Conservation (phyloP, 108 stramenopile genomes). For the Cyclotella sp. region DNA sequence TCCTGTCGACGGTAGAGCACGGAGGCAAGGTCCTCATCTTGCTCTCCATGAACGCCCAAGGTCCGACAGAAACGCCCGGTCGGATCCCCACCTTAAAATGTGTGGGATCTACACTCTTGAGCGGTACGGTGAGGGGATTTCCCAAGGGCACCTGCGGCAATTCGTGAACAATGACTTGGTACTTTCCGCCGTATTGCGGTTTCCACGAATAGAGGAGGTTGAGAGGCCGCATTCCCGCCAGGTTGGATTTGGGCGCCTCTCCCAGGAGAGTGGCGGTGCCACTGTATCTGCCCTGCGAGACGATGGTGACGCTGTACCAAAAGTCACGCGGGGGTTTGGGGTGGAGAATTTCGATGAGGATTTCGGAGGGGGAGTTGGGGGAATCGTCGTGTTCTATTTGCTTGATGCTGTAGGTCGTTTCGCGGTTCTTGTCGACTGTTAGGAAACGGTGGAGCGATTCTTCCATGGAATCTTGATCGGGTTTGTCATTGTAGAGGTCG, state of each 20-base stretch:
- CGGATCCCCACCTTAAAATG: not conserved
- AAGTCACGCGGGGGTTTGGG: constrained; percentile 1
- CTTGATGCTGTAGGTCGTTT: not conserved
- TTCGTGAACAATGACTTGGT: constrained; percentile 35
- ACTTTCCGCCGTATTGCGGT: constrained; percentile 23
- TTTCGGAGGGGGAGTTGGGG: constrained; percentile 4
- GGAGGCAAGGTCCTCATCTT: constrained; percentile 20
- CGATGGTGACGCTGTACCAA: constrained; percentile 39
- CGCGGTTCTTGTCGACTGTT: too few relatives aligned
- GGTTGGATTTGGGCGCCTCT: not conserved
- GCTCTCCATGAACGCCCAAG: constrained; percentile 6
- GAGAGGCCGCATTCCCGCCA: not conserved
- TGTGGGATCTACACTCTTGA: not conserved
- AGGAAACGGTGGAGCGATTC: too few relatives aligned
- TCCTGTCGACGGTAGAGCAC: constrained; percentile 17
- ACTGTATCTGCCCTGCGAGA: constrained; percentile 13
- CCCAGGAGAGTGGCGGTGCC: constrained; percentile 31
- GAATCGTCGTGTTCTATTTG: constrained; percentile 1
- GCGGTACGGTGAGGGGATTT: constrained; percentile 10
- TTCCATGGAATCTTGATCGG: too few relatives aligned
- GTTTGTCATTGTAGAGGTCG: too few relatives aligned
- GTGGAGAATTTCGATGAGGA: constrained; percentile 9
- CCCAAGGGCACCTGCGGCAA: not conserved
- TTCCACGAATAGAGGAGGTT: constrained; percentile 31
- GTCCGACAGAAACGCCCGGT: not conserved